Conservation (phyloP, 371 early-diverging fungal genomes). For the Nematocida sp. region DNA sequence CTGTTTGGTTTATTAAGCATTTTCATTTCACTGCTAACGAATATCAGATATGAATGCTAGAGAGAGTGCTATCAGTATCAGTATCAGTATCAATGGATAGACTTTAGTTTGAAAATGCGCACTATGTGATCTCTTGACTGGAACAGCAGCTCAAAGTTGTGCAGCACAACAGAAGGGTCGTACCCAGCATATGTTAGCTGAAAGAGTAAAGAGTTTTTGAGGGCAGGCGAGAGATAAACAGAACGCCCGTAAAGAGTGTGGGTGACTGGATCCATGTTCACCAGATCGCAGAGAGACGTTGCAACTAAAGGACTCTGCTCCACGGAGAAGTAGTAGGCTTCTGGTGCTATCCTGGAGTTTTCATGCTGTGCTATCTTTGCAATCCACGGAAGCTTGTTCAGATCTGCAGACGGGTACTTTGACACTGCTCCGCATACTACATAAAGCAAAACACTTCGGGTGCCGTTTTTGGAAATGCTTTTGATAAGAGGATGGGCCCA, state of each 20-base stretch:
- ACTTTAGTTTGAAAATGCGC: slow-evolving; percentile 6
- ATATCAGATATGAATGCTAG: no score
- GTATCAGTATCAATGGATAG: no score
- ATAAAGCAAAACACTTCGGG: not conserved
- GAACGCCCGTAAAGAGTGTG: not conserved
- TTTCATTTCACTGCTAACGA: no score
- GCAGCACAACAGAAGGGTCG: not conserved
- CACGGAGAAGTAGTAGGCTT: slow-evolving; percentile 13
- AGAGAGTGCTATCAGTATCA: no score
- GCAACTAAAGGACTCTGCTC: not conserved
- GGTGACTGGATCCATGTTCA: not conserved
- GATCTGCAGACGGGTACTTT: not conserved
- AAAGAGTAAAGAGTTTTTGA: slow-evolving; percentile 43
- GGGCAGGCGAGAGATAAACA: not conserved
- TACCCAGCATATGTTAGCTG: slow-evolving; percentile 7
- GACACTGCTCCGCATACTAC: not conserved
- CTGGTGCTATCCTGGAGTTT: not conserved
- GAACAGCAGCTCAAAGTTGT: slow-evolving; percentile 7
- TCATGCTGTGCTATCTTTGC: slow-evolving; percentile 7
- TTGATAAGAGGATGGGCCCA: slow-evolving; percentile 66
- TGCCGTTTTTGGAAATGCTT: not conserved
- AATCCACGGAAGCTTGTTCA: slow-evolving; percentile 16
- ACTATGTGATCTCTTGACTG: slow-evolving; percentile 28
- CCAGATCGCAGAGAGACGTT: not conserved
- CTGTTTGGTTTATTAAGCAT: no score